Evolutionary conservation across 169 alveolate genomes (phyloP), one percentile per base, ranked within the genome.

Genomic region (Plasmodium sp.): DNA sequence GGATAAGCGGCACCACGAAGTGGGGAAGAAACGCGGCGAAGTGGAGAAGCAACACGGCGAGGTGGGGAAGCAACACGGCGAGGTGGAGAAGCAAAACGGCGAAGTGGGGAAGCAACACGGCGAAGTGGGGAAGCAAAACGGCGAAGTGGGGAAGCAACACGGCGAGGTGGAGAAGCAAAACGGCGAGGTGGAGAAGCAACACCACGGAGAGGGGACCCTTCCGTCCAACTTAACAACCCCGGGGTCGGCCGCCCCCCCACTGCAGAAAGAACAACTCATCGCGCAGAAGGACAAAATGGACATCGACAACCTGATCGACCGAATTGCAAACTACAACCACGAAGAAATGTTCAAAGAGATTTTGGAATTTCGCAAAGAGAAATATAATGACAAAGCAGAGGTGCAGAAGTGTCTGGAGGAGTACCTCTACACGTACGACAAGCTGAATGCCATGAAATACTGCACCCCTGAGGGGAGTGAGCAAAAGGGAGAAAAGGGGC

Each of bases 341-440:
- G 94, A 80, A 14, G 94, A 90, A 90, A 80, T 90, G 83, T 90
- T 90, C 48, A 90, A 90, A 9, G 94, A 90, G 67, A 90, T 90
- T 7, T 1, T 90, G 22, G 94, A 90, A 18, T 90, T 58, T 67
- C 27, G 94, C 58, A 79, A 80, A 67, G 43, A 1, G 1, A 90
- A 90, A 90, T 90, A 90, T 62, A 90, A 90, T 12, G 94, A 90
- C 36, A 90, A 62, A 41, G 75, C 58, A n/a, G 94, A 90, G 36
- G 43, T 90, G 31, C 88, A 79, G 43, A 90, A 90, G 34, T 90
- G 94, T 51, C 58, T 90, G 33, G 94, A 90, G 51, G 94, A 90
- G 31, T 90, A 90, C 33, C 58, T 90, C 41, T 80, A 39, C 39
- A 90, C 94, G n/a, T 90, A 90, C 82, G 94, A 90, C 31, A 90